These are phyloP conservation scores for Leishmania guyanensis DNA, from an alignment of 208 protist genomes.

Conservation along the genomic window DNA sequence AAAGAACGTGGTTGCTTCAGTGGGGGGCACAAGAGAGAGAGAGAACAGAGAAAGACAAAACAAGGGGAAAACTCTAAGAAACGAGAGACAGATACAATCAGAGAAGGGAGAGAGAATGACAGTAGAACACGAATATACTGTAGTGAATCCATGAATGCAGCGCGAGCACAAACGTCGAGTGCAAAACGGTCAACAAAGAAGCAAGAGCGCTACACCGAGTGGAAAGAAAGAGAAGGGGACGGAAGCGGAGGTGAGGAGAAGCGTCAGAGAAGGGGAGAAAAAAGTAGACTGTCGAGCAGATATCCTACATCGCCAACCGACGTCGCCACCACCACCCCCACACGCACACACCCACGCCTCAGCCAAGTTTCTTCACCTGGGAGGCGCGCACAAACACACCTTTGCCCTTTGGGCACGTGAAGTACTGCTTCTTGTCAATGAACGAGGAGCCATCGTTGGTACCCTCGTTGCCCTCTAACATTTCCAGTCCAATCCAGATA, in stretches of 20 bases:
- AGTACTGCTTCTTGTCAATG: conserved; percentile 92
- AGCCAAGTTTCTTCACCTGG: conserved; percentile 73
- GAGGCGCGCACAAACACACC: conserved; percentile 90
- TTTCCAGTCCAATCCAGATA: conserved; percentile 90
- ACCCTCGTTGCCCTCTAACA: conserved; percentile 90
- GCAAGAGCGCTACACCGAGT: not conserved
- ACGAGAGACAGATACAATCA: not conserved
- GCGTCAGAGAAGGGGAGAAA: not conserved
- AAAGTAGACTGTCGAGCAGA: not conserved
- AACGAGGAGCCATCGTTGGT: conserved; percentile 90
- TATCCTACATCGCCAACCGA: not conserved
- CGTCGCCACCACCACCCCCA: not conserved
- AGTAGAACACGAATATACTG: not conserved
- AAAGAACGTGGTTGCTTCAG: not conserved
- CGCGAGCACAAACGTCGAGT: not conserved
- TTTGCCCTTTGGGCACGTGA: conserved; percentile 89
- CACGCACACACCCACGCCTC: conserved; percentile 4
- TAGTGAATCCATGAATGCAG: not conserved
- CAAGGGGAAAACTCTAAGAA: not conserved
- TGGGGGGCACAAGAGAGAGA: not conserved
- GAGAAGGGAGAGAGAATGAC: not conserved
- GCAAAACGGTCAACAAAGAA: conserved; percentile 3
- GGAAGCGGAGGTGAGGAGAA: not conserved
- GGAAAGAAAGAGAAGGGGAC: not conserved
- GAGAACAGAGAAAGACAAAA: not conserved